Evolutionary conservation across 2,329 filamentous ascomycete genomes (phyloP), one percentile per base, ranked within the genome.

Genomic region (Colletotrichum paranaense): DNA sequence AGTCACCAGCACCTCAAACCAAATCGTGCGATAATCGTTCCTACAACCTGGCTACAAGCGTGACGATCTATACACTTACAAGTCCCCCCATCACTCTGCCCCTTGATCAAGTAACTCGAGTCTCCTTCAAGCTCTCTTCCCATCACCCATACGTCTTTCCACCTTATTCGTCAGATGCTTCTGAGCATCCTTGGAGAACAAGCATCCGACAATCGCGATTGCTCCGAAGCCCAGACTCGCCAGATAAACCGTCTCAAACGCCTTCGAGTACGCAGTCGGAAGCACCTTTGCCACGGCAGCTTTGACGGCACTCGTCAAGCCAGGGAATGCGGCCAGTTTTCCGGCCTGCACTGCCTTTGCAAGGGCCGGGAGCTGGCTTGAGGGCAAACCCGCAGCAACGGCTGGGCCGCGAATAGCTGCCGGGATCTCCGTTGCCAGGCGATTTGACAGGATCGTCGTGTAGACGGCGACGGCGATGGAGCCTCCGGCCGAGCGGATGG

Each of bases 221-320:
- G 77, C 82, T 28, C 80, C 79, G 49, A 85, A 85, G 0, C 80
- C 83, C 24, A 85, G 71, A 75, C 80, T 84, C 1, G 80, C 80
- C 1, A 85, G 71, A 42, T 83, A 86, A 0, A 86, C 82, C 1
- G 84, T 84, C 70, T 81, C 78, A 74, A 84, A 84, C 6, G 83
- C 82, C 52, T 84, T 80, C 1, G 82, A 77, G 62, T 82, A 82
- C 6, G 83, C 84, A 5, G 75, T 77, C 0, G 81, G 80, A 24
- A 84, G 67, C 5, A 79, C 81, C 4, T 67, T 74, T 2, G 74
- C 69, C 0, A 84, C 82, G 0, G 81, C 80, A 2, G 76, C 77
- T 19, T 80, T 75, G 4, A 85, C 78, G 0, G 76, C 74, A 1
- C 76, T 75, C 1, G 79, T 82, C 35, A 84, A 67, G 3, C 80